phyloP scores from a whole-genome alignment of 2,329 filamentous ascomycete species.

The Hypoxylon sp. region DNA sequence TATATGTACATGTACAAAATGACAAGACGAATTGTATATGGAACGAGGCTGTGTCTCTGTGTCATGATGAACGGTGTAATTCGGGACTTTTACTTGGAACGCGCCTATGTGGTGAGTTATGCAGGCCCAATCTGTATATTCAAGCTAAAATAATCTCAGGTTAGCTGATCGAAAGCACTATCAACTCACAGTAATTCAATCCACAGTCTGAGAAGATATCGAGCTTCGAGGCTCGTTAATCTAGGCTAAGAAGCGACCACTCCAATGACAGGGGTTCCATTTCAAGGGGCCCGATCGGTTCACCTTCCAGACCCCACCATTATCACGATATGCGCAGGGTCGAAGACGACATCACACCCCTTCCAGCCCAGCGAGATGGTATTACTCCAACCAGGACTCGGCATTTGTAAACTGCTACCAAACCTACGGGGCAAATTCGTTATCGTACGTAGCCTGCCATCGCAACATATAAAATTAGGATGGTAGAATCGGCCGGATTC shows the following conservation, averaged over 20 bases:
- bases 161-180: not conserved
- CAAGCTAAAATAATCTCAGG: not conserved
- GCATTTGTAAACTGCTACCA: constrained; percentile 20
- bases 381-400: constrained; percentile 14
- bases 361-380: constrained; percentile 8
- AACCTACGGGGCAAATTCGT: not conserved
- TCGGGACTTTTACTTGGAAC: not conserved
- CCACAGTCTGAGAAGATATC: not conserved
- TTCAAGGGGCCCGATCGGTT: constrained; percentile 12
- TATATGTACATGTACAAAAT: constrained; percentile 39
- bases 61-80: not conserved
- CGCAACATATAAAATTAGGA: constrained; percentile 28
- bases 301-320: constrained; percentile 26
- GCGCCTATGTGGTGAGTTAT: not conserved
- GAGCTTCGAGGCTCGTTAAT: not conserved
- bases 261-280: constrained; percentile 14
- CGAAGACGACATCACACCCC: constrained; percentile 35
- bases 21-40: constrained; percentile 28
- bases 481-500: constrained; percentile 32
- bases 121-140: not conserved
- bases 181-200: not conserved
- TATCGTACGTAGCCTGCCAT: constrained; percentile 29
- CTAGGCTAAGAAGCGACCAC: not conserved
- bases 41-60: constrained; percentile 1
- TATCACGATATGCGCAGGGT: constrained; percentile 34